Evolutionary conservation across 129 eudicot genomes (phyloP).

Genomic region (Kitagawia praeruptora): DNA sequence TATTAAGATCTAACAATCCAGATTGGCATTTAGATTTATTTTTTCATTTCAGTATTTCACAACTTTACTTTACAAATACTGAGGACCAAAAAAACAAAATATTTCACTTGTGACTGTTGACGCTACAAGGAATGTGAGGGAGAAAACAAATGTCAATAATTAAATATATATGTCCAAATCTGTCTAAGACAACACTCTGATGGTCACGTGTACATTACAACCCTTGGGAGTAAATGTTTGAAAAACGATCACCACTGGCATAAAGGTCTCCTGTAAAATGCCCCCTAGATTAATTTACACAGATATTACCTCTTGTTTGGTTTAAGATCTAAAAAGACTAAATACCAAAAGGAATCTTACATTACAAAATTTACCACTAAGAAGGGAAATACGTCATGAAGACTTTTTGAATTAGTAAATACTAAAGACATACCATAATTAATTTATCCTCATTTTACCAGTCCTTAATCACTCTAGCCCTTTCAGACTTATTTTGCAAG

Average conservation of each 20-base stretch:
- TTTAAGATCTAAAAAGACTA: neutral
- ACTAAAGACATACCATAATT: neutral
- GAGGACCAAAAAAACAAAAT: neutral
- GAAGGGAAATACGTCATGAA: neutral
- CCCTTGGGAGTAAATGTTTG: neutral
- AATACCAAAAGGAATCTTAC: neutral
- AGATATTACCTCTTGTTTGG: neutral
- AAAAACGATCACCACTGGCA: neutral
- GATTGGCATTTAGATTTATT: neutral
- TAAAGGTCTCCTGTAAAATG: neutral
- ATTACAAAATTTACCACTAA: neutral
- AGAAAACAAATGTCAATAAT: neutral
- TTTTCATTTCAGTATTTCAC: neutral
- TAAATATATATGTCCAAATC: neutral
- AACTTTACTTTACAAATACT: neutral
- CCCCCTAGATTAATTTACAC: neutral
- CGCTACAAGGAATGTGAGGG: neutral
- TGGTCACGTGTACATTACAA: neutral
- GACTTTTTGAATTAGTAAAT: neutral
- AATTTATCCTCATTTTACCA: neutral
- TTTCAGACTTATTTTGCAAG: neutral
- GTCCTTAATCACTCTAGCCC: neutral
- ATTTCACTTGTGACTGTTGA: neutral
- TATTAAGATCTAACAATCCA: neutral
- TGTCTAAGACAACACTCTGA: neutral